Percentiles rank a stretch among this genome's conserved stretches.
Conservation (phyloP, 2,329 filamentous ascomycete species). For the Colletotrichum gloeosporioides region DNA sequence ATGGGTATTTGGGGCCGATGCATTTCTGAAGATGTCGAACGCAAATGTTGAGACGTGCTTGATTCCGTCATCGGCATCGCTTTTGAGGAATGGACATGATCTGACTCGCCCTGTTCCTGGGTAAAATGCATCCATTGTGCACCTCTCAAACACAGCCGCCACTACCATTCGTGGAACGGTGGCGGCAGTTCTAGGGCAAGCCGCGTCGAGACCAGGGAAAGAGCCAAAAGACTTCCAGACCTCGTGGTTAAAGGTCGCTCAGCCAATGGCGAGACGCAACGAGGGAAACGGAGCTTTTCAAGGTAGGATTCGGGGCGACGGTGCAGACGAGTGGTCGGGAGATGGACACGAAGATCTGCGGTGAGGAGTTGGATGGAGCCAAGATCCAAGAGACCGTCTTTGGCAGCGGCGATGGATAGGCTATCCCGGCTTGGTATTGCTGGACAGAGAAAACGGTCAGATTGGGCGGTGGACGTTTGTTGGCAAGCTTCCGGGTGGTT, state of each 20-base stretch:
- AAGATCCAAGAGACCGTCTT: not conserved
- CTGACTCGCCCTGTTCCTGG: not conserved
- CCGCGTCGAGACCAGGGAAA: not conserved
- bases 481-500: slow-evolving; percentile 12
- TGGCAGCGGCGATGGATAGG: not conserved
- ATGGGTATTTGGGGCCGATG: not conserved
- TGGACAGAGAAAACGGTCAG: not conserved
- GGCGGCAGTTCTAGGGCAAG: not conserved
- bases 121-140: not conserved
- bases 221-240: not conserved
- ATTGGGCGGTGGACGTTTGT: not conserved
- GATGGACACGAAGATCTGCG: slow-evolving; percentile 15
- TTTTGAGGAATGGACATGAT: not conserved
- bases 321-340: slow-evolving; percentile 3
- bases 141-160: not conserved
- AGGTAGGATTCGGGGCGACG: not conserved
- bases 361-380: not conserved
- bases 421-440: not conserved
- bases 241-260: not conserved
- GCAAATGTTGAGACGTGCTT: not conserved
- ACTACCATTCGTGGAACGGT: not conserved
- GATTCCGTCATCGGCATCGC: not conserved
- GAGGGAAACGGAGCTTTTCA: not conserved
- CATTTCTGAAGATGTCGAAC: not conserved
- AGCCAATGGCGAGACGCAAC: not conserved